phyloP scores from a whole-genome alignment of 2,329 filamentous ascomycete species.

The Stachybotrys chartarum region DNA sequence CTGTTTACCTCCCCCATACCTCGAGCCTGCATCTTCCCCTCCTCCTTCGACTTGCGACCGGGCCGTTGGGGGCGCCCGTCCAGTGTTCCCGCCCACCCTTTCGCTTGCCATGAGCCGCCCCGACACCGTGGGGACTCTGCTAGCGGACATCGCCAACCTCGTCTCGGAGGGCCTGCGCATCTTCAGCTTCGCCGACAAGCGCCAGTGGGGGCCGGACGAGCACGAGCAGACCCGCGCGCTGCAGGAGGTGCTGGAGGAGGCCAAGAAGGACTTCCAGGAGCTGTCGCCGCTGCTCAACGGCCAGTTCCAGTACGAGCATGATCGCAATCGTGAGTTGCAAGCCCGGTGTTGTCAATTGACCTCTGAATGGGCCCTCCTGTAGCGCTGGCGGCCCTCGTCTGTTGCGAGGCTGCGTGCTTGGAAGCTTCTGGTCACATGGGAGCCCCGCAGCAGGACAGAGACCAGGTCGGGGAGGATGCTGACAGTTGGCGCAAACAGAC shows the following conservation, averaged over 20 bases:
- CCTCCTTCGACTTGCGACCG: not conserved
- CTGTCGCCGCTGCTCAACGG: conserved; percentile 48
- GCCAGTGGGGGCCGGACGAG: conserved; percentile 51
- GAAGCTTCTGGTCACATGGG: no score
- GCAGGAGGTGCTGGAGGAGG: conserved; percentile 49
- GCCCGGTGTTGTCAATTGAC: no score
- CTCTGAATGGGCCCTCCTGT: no score
- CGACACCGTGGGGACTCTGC: conserved; percentile 50
- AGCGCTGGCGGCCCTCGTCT: no score
- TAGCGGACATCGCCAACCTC: conserved; percentile 49
- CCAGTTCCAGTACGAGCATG: conserved; percentile 50
- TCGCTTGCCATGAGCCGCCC: conserved; percentile 26
- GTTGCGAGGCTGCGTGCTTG: no score
- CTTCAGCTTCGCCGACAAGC: conserved; percentile 50
- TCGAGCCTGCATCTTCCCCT: not conserved
- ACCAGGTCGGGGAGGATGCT: conserved; percentile 3
- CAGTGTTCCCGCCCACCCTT: not conserved
- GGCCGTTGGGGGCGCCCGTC: not conserved
- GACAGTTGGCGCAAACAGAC: conserved; percentile 24
- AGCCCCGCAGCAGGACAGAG: conserved; percentile 2
- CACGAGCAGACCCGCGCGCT: conserved; percentile 51
- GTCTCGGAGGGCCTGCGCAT: conserved; percentile 46
- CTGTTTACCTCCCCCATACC: not conserved
- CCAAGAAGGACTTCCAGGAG: conserved; percentile 54
- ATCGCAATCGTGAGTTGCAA: conserved; percentile 40